These are phyloP conservation scores for Scytalidium sp. DNA, from an alignment of 2,329 filamentous ascomycete genomes.

Conservation along the genomic window DNA sequence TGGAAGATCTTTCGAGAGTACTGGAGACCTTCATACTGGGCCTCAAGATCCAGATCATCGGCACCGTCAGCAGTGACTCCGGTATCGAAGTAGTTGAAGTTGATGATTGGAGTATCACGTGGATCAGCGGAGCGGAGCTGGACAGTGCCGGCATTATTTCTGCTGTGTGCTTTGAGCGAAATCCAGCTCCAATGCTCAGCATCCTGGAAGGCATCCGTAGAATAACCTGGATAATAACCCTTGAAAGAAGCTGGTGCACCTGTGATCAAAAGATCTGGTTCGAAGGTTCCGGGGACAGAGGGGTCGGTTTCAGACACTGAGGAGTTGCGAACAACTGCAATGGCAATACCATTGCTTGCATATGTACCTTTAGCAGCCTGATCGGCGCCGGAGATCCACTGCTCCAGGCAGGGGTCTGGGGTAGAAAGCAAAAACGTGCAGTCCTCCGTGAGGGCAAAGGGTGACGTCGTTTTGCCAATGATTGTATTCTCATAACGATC, in stretches of 20 bases:
- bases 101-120: constrained; percentile 58
- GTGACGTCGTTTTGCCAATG: constrained; percentile 36
- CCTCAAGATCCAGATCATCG: constrained; percentile 9
- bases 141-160: constrained; percentile 60
- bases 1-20: constrained; percentile 30
- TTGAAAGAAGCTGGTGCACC: constrained; percentile 27
- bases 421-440: constrained; percentile 33
- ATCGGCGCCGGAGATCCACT: constrained; percentile 11
- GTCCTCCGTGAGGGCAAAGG: constrained; percentile 32
- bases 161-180: constrained; percentile 59
- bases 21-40: constrained; percentile 11
- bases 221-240: constrained; percentile 40
- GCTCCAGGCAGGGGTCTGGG: constrained; percentile 31
- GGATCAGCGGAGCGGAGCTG: constrained; percentile 58
- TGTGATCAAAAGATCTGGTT: constrained; percentile 34
- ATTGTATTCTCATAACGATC: constrained; percentile 48
- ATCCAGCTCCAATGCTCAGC: constrained; percentile 33
- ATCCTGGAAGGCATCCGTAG: constrained; percentile 30
- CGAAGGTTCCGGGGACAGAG: constrained; percentile 33
- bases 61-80: constrained; percentile 26
- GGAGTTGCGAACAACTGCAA: constrained; percentile 22
- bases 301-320: constrained; percentile 30
- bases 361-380: constrained; percentile 18
- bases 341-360: constrained; percentile 48
- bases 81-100: constrained; percentile 56